phyloP scores from a whole-genome alignment of 2,329 filamentous ascomycete species.

The Apiospora aurea region DNA sequence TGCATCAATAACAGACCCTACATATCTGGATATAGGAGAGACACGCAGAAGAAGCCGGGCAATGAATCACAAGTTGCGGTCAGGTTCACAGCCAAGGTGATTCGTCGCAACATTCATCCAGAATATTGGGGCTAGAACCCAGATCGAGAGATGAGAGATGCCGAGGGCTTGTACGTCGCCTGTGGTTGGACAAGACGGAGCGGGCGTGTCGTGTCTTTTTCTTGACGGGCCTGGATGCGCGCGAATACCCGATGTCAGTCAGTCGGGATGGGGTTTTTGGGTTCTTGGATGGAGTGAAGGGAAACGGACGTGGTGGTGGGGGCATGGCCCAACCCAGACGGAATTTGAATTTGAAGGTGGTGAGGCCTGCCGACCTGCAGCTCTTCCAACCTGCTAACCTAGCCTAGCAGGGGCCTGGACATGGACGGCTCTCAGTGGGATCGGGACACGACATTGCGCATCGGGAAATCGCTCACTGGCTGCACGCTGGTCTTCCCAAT shows the following conservation, averaged over 20 bases:
- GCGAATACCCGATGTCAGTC: constrained; percentile 4
- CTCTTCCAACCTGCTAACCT: background rate
- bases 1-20: background rate
- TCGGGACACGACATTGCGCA: background rate
- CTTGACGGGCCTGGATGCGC: background rate
- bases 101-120: background rate
- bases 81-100: background rate
- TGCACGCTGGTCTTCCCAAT: background rate
- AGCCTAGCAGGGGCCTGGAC: background rate
- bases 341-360: background rate
- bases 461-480: constrained; percentile 11
- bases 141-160: constrained; percentile 7
- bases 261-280: background rate
- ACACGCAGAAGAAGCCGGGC: constrained; percentile 1
- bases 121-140: constrained; percentile 1
- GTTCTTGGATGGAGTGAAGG: background rate
- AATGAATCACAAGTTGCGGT: constrained; percentile 17
- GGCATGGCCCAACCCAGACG: background rate
- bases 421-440: background rate
- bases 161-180: background rate
- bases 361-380: background rate
- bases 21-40: constrained; percentile 9
- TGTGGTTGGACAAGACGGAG: background rate
- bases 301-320: background rate
- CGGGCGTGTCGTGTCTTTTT: constrained; percentile 7